Conservation (phyloP, 2,329 filamentous ascomycete species). For the Dichotomopilus funicola region DNA sequence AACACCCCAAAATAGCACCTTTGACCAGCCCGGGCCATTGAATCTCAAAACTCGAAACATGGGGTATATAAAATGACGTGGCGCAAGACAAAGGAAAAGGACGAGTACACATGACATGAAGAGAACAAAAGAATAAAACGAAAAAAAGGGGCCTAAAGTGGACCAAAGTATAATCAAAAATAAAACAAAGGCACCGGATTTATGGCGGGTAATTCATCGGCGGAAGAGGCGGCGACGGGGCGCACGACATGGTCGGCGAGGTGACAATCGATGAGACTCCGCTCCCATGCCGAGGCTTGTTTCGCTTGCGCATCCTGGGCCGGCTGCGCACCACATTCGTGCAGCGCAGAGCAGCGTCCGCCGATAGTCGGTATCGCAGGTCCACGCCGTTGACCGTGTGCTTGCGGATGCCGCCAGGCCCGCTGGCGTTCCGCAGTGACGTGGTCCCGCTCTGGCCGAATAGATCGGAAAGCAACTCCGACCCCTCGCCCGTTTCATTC, state of each 20-base stretch:
- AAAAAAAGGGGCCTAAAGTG: background rate
- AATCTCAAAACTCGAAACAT: too few relatives aligned
- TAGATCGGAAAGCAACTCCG: background rate
- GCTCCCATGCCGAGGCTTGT: conserved; percentile 18
- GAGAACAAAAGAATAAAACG: background rate
- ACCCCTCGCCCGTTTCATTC: conserved; percentile 5
- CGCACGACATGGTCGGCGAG: conserved; percentile 18
- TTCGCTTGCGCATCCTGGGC: conserved; percentile 32
- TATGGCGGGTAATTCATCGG: background rate
- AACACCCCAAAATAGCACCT: too few relatives aligned
- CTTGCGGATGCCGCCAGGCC: conserved; percentile 22
- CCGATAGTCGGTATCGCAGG: conserved; percentile 26
- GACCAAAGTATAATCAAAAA: background rate
- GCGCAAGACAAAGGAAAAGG: too few relatives aligned
- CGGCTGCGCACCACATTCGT: conserved; percentile 29
- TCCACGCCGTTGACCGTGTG: conserved; percentile 18
- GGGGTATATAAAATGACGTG: too few relatives aligned
- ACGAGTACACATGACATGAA: background rate
- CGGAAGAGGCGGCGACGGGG: conserved; percentile 9
- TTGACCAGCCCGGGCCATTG: too few relatives aligned
- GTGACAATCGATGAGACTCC: conserved; percentile 14
- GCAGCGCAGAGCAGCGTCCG: conserved; percentile 29
- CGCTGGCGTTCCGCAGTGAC: conserved; percentile 19
- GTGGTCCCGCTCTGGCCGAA: conserved; percentile 5
- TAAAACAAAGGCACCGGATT: background rate